Percentiles rank a stretch among this genome's conserved stretches.
Conservation (phyloP, 2,329 filamentous ascomycete genomes). For the Dothideomycetes sp. region DNA sequence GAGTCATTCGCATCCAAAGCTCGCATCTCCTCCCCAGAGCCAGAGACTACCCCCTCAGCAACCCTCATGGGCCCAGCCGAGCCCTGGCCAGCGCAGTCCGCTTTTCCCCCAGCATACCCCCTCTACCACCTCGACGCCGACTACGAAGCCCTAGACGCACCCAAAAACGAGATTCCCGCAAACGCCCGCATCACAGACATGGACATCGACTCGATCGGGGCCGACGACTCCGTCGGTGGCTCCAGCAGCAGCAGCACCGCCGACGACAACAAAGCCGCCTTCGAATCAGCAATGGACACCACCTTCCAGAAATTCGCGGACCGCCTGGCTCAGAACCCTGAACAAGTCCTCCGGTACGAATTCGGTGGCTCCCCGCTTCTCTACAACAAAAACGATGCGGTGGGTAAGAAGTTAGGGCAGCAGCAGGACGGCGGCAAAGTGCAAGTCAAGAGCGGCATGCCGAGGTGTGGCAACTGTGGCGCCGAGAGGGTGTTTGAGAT, state of each 20-base stretch:
- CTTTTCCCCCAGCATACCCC: conserved; percentile 62
- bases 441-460: conserved; percentile 42
- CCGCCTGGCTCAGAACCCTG: conserved; percentile 37
- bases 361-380: conserved; percentile 47
- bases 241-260: conserved; percentile 17
- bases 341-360: conserved; percentile 41
- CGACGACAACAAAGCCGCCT: conserved; percentile 36
- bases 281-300: conserved; percentile 37
- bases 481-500: conserved; percentile 73
- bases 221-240: conserved; percentile 9
- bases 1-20: conserved; percentile 66
- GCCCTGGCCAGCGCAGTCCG: conserved; percentile 62
- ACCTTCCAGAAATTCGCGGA: conserved; percentile 42
- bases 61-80: conserved; percentile 31
- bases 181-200: conserved; percentile 31
- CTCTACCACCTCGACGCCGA: conserved; percentile 76
- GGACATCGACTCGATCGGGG: conserved; percentile 14
- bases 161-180: conserved; percentile 39
- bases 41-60: conserved; percentile 18
- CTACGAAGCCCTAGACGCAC: conserved; percentile 68
- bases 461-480: conserved; percentile 67
- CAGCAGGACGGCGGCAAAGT: conserved; percentile 17
- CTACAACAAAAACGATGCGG: conserved; percentile 65
- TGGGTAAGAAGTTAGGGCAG: conserved; percentile 52
- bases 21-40: conserved; percentile 35